Evolutionary conservation across 345 rosid genomes (phyloP), one percentile per base, ranked within the genome.

Genomic region (Odontarrhena argentea): DNA sequence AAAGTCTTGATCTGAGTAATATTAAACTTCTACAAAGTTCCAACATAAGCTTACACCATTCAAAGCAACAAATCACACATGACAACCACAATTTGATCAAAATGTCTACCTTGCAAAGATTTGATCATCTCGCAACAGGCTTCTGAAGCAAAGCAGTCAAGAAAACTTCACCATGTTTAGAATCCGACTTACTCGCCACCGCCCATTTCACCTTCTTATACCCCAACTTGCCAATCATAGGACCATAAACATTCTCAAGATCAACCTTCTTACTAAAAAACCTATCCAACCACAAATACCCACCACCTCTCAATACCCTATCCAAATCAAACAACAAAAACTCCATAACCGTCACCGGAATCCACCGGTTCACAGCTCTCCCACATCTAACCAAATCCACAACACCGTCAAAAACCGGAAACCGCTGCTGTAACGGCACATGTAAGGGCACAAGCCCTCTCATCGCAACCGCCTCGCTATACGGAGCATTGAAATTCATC

Each of bases 151-250:
- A 67, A 63, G 97, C 97, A 45, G 95, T 84, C 84, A 94, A 80
- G 74, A 85, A 94, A 68, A 94, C 91, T 74, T 91, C 97, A n/a
- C 86, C 89, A 51, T 85, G 83, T 81, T 87, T 91, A 2, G 97
- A 69, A 77, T 91, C 94, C 0, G 83, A 76, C 81, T 91, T 94
- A 24, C 81, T 78, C 0, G 81, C 88, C 14, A 75, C 81, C 5
- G 93, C 99, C 99, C 99, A 94, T 68, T 94, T 94, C 82, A 94
- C 92, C 79, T 88, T 91, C 91, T 87, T 94, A 61, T 94, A 94
- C 11, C 96, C 93, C 76, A 94, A 74, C 55, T 84, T 88, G 37
- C 83, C 84, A 14, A 91, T 91, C 93, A 94, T 75, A 1, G 99
- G 97, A 37, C 76, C 79, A 74, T 82, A 94, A 28, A 87, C 81